Percentiles rank a stretch among this genome's conserved stretches.
These are phyloP conservation scores for Fusarium illudens DNA, from an alignment of 2,329 filamentous ascomycete species.

Conservation along the genomic window DNA sequence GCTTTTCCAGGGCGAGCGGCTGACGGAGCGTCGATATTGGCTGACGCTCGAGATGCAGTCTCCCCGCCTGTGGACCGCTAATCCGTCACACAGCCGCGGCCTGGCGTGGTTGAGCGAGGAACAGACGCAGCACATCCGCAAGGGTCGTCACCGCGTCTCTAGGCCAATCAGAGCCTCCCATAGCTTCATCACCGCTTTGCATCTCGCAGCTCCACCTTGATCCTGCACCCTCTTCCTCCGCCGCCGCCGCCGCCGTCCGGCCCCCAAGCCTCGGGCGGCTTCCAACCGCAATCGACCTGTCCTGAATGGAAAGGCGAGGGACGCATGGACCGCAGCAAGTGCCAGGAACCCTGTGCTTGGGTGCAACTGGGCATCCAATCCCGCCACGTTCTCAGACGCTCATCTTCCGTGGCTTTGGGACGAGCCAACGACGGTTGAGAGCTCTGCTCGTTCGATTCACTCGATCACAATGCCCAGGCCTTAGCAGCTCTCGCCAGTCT, in stretches of 20 bases:
- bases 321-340: conserved; percentile 19
- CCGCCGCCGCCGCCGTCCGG: conserved; percentile 4
- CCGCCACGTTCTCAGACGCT: conserved; percentile 34
- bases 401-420: conserved; percentile 30
- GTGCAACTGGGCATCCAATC: conserved; percentile 33
- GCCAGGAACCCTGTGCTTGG: conserved; percentile 38
- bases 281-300: conserved; percentile 24
- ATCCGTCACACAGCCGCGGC: conserved; percentile 42
- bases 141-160: conserved; percentile 31
- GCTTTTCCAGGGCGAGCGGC: conserved; percentile 51
- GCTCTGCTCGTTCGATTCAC: conserved; percentile 17
- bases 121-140: conserved; percentile 29
- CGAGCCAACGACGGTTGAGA: conserved; percentile 35
- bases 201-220: conserved; percentile 31
- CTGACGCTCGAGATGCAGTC: conserved; percentile 45
- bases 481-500: conserved; percentile 8
- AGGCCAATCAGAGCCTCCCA: conserved; percentile 33
- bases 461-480: conserved; percentile 31
- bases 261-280: conserved; percentile 27
- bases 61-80: conserved; percentile 38
- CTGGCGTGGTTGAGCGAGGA: conserved; percentile 30
- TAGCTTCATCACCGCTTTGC: conserved; percentile 26
- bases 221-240: conserved; percentile 19
- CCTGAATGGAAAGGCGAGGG: conserved; percentile 4
- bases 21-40: conserved; percentile 64